Conservation (phyloP, 176 grass and related monocot genomes). For the Carex scoparia region DNA sequence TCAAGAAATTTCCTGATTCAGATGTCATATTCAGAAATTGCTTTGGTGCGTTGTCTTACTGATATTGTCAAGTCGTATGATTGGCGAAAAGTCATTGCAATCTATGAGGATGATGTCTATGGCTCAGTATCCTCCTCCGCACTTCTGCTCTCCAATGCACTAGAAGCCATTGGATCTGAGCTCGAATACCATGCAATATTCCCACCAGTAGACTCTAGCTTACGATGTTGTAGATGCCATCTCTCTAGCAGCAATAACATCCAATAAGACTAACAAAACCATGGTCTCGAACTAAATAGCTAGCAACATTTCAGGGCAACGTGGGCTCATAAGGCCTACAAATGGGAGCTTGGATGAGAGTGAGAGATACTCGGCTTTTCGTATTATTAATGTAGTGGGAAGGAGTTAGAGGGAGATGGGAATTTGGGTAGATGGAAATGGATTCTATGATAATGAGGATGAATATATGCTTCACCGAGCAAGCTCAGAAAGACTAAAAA, state of each 20-base stretch:
- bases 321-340: background rate
- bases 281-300: background rate
- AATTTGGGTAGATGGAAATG: slow-evolving; percentile 17
- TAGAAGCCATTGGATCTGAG: slow-evolving; percentile 2
- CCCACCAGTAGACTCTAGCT: slow-evolving; percentile 6
- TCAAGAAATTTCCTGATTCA: slow-evolving; percentile 8
- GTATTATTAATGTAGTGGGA: slow-evolving; percentile 30
- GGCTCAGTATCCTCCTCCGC: background rate
- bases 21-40: slow-evolving; percentile 24
- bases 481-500: background rate
- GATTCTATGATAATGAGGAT: slow-evolving; percentile 15
- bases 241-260: background rate
- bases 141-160: slow-evolving; percentile 3
- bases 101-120: slow-evolving; percentile 37
- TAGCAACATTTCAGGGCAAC: slow-evolving; percentile 17
- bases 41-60: background rate
- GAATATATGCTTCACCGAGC: background rate
- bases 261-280: background rate
- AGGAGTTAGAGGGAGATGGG: slow-evolving; percentile 24
- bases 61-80: slow-evolving; percentile 32
- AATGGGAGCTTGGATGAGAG: background rate
- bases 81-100: slow-evolving; percentile 19
- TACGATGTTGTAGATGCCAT: slow-evolving; percentile 30
- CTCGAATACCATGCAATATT: slow-evolving; percentile 25
- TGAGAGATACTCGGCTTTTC: background rate